Evolutionary conservation across 2,329 filamentous ascomycete genomes (phyloP), one percentile per base, ranked within the genome.

Genomic region (Phialophora verrucosa): DNA sequence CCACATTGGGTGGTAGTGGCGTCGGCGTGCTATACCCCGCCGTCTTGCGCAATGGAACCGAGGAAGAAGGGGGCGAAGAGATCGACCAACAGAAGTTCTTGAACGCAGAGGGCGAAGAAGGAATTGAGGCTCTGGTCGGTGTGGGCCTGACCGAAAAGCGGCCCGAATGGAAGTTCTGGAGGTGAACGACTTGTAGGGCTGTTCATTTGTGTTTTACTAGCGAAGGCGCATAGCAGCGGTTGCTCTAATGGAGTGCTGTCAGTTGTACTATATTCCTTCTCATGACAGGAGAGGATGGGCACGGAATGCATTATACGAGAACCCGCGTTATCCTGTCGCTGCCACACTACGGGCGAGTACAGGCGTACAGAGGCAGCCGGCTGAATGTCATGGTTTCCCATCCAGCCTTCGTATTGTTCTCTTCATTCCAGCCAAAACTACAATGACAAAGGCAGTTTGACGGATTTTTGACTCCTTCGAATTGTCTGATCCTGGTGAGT

Each of bases 21-120:
- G 92, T 99, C 0, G 95, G 95, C 44, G 92, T 99, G 1, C 84
- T 99, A 4, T 97, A 91, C 88, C 95, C 95, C 0, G 95, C 95
- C 0, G 90, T 97, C 0, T 82, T 97, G 29, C 91, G 92, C 76
- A 96, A 96, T 67, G 91, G 90, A 5, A 87, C 86, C n/a, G 88
- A 90, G 44, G 90, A 92, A 71, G 87, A 92, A 70, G 92, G 92
- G 38, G 92, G 92, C 27, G 92, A 95, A 81, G 93, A 97, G 79
- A 98, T 99, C 74, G 91, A 97, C 73, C 85, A 94, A 74, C 92
- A 97, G 65, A 90, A 90, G 74, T 91, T 99, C 76, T 83, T 98
- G 62, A 91, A 89, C 63, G 95, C 92, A 0, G 87, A 92, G 61
- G 93, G 91, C 0, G 90, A 89, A 44, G 90, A 93, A 62, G 95